Evolutionary conservation across 306 rosid genomes (phyloP).

Genomic region (apple (Malus domestica)): DNA sequence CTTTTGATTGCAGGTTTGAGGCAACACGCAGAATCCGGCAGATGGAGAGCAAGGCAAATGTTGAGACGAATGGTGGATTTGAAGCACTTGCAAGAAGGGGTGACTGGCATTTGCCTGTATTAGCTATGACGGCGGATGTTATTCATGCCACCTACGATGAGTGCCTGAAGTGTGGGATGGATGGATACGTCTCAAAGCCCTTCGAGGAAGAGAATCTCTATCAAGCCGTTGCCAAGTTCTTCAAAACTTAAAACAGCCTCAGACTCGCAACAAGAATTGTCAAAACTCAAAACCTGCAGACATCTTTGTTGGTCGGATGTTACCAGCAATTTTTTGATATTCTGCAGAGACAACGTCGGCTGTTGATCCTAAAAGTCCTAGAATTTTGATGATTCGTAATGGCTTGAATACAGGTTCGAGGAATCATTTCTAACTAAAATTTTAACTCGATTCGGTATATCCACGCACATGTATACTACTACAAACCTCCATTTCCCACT

Average conservation of each 20-base stretch:
- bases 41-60: slow-evolving; percentile 65
- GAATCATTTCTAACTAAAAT: slow-evolving; percentile 38
- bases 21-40: slow-evolving; percentile 64
- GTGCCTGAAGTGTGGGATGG: slow-evolving; percentile 88
- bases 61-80: slow-evolving; percentile 32
- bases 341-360: slow-evolving; percentile 17
- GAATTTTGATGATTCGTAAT: slow-evolving; percentile 9
- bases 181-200: slow-evolving; percentile 92
- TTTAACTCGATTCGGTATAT: slow-evolving; percentile 33
- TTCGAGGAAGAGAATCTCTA: slow-evolving; percentile 95
- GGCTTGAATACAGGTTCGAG: slow-evolving; percentile 11
- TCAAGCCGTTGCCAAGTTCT: slow-evolving; percentile 75
- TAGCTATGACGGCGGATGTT: slow-evolving; percentile 98
- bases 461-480: slow-evolving; percentile 35
- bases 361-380: slow-evolving; percentile 2
- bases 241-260: slow-evolving; percentile 36
- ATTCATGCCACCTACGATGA: slow-evolving; percentile 84
- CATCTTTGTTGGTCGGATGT: neutral
- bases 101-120: slow-evolving; percentile 69
- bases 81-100: slow-evolving; percentile 28
- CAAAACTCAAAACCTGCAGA: neutral
- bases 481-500: slow-evolving; percentile 20
- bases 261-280: slow-evolving; percentile 17
- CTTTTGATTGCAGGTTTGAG: slow-evolving; percentile 56
- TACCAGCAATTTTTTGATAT: slow-evolving; percentile 24